These are phyloP conservation scores for Arthromyces matolae DNA, from an alignment of 768 basidiomycete species.

Conservation along the genomic window DNA sequence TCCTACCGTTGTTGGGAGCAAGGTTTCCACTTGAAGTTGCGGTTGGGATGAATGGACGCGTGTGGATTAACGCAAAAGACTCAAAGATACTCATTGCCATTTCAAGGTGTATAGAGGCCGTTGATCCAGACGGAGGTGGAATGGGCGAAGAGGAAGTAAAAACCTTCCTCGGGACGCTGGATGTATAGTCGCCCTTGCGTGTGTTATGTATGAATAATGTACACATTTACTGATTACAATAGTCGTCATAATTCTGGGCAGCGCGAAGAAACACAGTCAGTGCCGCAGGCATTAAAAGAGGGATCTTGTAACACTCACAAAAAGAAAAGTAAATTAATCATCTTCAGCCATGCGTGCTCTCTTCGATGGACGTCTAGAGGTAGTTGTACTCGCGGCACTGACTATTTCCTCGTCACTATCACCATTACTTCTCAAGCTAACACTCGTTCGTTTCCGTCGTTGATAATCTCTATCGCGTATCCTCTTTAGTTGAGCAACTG, in stretches of 20 bases:
- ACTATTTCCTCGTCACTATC: constrained; percentile 75
- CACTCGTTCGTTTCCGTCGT: constrained; percentile 67
- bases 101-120: constrained; percentile 75
- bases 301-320: constrained; percentile 3
- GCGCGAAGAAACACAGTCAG: not conserved
- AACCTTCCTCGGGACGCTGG: constrained; percentile 46
- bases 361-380: constrained; percentile 62
- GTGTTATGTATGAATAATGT: no score
- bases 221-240: constrained; percentile 13
- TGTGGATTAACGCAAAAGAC: constrained; percentile 84
- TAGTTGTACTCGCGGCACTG: constrained; percentile 38
- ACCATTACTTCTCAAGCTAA: constrained; percentile 58
- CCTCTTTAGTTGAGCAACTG: constrained; percentile 72
- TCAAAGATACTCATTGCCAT: constrained; percentile 70
- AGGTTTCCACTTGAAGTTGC: constrained; percentile 85
- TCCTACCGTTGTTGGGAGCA: constrained; percentile 76
- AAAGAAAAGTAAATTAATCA: constrained; percentile 37
- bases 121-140: constrained; percentile 70
- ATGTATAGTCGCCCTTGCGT: constrained; percentile 28
- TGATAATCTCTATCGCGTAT: constrained; percentile 79
- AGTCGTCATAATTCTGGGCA: constrained; percentile 8
- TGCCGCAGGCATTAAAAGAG: not conserved
- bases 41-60: constrained; percentile 86
- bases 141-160: constrained; percentile 53
- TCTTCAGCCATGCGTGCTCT: constrained; percentile 65